These are phyloP conservation scores for Marsdenia floribunda DNA, from an alignment of 257 asterid species.

Conservation along the genomic window DNA sequence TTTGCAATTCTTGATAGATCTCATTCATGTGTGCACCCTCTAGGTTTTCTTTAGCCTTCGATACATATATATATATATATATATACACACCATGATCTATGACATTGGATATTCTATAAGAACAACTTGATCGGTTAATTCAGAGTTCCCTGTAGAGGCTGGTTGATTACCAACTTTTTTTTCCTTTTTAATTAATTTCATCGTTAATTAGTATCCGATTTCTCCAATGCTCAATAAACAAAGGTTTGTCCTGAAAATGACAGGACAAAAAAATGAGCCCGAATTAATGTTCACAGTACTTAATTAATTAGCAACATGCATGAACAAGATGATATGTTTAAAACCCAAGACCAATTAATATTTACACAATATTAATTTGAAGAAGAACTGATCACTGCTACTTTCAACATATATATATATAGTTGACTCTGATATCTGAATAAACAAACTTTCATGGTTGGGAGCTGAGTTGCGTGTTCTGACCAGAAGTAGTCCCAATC, in stretches of 20 bases:
- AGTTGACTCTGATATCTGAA: neutral
- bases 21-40: no score
- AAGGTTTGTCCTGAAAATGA: neutral
- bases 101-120: no score
- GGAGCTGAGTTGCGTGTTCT: neutral
- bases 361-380: neutral
- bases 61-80: no score
- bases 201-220: neutral
- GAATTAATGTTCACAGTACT: neutral
- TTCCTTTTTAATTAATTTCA: no score
- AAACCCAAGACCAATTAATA: no score
- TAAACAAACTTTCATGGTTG: neutral
- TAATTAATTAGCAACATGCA: neutral
- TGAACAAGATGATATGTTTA: neutral
- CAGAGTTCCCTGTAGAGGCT: neutral
- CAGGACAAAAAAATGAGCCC: neutral
- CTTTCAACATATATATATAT: no score
- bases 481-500: neutral
- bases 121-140: no score
- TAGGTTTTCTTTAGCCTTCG: no score
- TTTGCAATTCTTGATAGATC: no score
- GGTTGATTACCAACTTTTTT: constrained; percentile 6
- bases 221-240: neutral
- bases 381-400: neutral
- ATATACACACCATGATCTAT: no score